A percentile compares a stretch with the other conserved stretches of the same genome.
Evolutionary conservation across 2,329 filamentous ascomycete genomes (phyloP).

Genomic region (Xylariaceae sp.): DNA sequence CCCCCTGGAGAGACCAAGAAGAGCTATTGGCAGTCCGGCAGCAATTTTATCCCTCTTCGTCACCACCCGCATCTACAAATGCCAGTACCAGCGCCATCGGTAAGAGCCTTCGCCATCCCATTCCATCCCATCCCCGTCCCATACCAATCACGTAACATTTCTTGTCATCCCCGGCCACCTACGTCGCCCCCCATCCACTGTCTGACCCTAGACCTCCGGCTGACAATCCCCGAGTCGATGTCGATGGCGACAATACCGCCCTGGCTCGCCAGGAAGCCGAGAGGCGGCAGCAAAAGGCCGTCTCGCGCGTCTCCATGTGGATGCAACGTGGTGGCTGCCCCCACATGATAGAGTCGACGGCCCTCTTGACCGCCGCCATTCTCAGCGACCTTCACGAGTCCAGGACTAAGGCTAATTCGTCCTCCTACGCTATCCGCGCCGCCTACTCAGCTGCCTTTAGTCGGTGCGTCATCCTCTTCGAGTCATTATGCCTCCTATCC

Average conservation of each 20-base stretch:
- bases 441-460: constrained; percentile 71
- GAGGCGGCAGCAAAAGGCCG: constrained; percentile 40
- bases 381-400: constrained; percentile 52
- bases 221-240: constrained; percentile 13
- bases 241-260: constrained; percentile 7
- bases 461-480: constrained; percentile 45
- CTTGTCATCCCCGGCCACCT: not conserved
- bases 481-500: not conserved
- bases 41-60: constrained; percentile 52
- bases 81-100: not conserved
- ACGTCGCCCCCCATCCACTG: too few relatives aligned
- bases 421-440: constrained; percentile 57
- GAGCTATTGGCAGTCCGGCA: constrained; percentile 62
- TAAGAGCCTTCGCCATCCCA: not conserved
- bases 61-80: constrained; percentile 3
- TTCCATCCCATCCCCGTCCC: not conserved
- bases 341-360: constrained; percentile 74
- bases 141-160: not conserved
- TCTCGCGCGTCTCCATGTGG: constrained; percentile 60
- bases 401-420: constrained; percentile 31
- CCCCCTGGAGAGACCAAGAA: constrained; percentile 62
- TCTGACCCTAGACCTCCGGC: constrained; percentile 1
- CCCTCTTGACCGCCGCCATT: constrained; percentile 63
- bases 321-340: constrained; percentile 69
- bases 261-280: constrained; percentile 11